A percentile compares a stretch with the other conserved stretches of the same genome.
These are phyloP conservation scores for Strobilomyces confusus DNA, from an alignment of 768 basidiomycete species.

Conservation along the genomic window DNA sequence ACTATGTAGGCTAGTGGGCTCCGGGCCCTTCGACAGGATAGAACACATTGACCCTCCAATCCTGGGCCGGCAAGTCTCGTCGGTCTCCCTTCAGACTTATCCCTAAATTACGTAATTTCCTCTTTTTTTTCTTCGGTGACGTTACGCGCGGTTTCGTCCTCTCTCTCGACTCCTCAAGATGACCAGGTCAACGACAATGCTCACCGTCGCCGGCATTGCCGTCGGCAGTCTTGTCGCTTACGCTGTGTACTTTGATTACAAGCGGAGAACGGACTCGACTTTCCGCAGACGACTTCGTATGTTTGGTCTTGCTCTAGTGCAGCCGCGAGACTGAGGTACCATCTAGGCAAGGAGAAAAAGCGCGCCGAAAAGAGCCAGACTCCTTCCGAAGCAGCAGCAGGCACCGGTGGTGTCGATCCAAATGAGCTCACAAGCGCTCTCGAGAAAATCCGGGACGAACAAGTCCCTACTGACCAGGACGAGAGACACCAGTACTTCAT, in stretches of 20 bases:
- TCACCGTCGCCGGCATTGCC: slow-evolving; percentile 43
- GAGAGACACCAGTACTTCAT: slow-evolving; percentile 90
- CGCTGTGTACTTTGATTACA: slow-evolving; percentile 93
- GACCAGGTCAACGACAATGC: slow-evolving; percentile 34
- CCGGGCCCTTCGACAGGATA: too few relatives aligned
- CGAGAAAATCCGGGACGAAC: slow-evolving; percentile 64
- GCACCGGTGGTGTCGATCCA: slow-evolving; percentile 33
- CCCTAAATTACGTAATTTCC: slow-evolving; percentile 24
- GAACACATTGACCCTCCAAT: too few relatives aligned
- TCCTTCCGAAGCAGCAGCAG: slow-evolving; percentile 32
- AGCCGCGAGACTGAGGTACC: background rate
- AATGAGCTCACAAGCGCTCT: slow-evolving; percentile 63
- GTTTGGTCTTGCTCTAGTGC: slow-evolving; percentile 30
- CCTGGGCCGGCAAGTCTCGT: too few relatives aligned
- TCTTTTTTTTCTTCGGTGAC: slow-evolving; percentile 7
- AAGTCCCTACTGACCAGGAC: slow-evolving; percentile 60
- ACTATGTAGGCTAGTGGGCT: too few relatives aligned
- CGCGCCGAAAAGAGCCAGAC: slow-evolving; percentile 69
- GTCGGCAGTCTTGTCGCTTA: slow-evolving; percentile 67
- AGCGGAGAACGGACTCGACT: slow-evolving; percentile 76
- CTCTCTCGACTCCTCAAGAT: slow-evolving; percentile 20
- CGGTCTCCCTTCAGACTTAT: background rate
- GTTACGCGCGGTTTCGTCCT: slow-evolving; percentile 1
- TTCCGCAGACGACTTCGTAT: slow-evolving; percentile 88
- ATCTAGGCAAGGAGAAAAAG: slow-evolving; percentile 87